Base-by-base conservation (phyloP, 306 rosid species). In the Acacia crassicarpa region DNA sequence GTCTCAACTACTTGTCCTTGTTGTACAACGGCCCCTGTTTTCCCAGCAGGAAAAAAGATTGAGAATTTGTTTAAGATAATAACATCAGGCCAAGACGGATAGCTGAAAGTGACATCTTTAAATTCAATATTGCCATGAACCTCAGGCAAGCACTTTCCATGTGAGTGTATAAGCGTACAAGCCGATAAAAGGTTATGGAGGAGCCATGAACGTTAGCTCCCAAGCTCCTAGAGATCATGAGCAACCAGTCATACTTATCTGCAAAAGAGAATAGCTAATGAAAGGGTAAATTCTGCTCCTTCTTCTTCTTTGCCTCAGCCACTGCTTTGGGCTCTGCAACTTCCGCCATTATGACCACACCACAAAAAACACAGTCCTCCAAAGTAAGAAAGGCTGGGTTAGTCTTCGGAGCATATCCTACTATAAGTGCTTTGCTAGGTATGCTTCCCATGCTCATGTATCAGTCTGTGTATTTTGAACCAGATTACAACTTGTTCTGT, bases 271-370 rank as follows among this genome's bases (percentile, higher is more conserved):
- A 93, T 79, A 96, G 99, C 81, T 91, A 87, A 84, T 80, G 85
- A 80, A 96, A 96, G 23, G 98, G 97, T 10, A 96, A 59, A 79
- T 87, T 96, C 46, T 96, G 98, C 77, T 96, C 99, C 76, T 93
- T 96, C 92, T 96, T 93, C 97, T 96, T 96, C 81, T 92, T 97
- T 6, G 97, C 92, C 69, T 92, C 98, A n/a, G 98, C 92, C 80
- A 88, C n/a, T n/a, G n/a, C n/a, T n/a, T n/a, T n/a, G n/a, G n/a
- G n/a, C n/a, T n/a, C n/a, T n/a, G n/a, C n/a, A n/a, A n/a, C n/a
- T n/a, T n/a, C n/a, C n/a, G n/a, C n/a, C n/a, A n/a, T n/a, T n/a
- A n/a, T n/a, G n/a, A n/a, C n/a, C n/a, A n/a, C n/a, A n/a, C n/a
- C n/a, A n/a, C n/a, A n/a, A n/a, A n/a, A n/a, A n/a, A n/a, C n/a